These are phyloP conservation scores for Leucosporidium scottii DNA, from an alignment of 768 basidiomycete genomes.

Conservation along the genomic window DNA sequence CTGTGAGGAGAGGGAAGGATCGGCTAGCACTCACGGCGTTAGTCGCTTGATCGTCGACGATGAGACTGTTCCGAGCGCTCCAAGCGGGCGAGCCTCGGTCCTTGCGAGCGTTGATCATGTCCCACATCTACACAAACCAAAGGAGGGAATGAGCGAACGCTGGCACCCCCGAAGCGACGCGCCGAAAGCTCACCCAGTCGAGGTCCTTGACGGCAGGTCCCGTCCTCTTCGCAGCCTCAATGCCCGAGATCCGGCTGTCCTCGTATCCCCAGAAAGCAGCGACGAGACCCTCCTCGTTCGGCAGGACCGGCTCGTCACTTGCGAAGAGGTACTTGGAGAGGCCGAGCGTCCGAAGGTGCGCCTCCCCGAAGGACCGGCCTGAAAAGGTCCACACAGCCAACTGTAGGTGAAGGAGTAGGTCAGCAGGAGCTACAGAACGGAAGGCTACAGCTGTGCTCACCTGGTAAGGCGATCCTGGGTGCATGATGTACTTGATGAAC, in stretches of 20 bases:
- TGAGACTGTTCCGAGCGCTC: conserved; percentile 6
- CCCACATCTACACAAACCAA: conserved; percentile 6
- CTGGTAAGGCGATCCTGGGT: conserved; percentile 9
- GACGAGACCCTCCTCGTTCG: background rate
- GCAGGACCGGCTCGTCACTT: background rate
- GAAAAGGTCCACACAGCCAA: background rate
- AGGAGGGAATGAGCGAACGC: background rate
- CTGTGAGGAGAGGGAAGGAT: background rate
- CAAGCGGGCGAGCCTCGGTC: background rate
- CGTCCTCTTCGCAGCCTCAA: conserved; percentile 1
- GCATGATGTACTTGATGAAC: conserved; percentile 21
- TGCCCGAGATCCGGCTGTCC: conserved; percentile 12
- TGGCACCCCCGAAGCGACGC: background rate
- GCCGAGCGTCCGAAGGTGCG: conserved; percentile 14
- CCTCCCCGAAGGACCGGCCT: conserved; percentile 4
- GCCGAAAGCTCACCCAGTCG: conserved; percentile 12
- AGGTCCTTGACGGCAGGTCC: conserved; percentile 18
- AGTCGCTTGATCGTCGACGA: conserved; percentile 19
- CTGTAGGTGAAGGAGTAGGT: background rate
- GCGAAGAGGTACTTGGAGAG: too few species aligned
- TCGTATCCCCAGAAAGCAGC: conserved; percentile 21
- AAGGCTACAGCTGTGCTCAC: conserved; percentile 7
- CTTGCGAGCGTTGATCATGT: conserved; percentile 9
- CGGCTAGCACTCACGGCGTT: conserved; percentile 7
- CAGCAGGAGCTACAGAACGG: background rate